Percentiles rank a stretch among this genome's conserved stretches.
Conservation (phyloP, 2,329 filamentous ascomycete species). For the Colletotrichum lentis region DNA sequence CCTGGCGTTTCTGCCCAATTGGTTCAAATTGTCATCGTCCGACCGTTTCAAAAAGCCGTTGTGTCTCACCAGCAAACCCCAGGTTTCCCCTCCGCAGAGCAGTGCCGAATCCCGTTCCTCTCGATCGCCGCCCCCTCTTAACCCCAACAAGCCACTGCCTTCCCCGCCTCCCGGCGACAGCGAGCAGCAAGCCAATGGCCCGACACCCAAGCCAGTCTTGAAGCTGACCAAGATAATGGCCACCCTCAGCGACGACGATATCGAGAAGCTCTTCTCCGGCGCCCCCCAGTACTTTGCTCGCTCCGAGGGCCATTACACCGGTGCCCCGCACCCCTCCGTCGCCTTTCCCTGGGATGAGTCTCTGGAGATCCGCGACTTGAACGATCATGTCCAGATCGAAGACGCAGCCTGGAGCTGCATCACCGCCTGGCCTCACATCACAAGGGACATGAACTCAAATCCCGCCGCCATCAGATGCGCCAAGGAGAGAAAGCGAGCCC, state of each 20-base stretch:
- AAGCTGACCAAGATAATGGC: conserved; percentile 67
- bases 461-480: conserved; percentile 53
- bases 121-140: conserved; percentile 47
- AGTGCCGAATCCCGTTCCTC: conserved; percentile 37
- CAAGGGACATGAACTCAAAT: conserved; percentile 58
- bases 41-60: conserved; percentile 37
- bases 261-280: conserved; percentile 78
- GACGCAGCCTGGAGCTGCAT: conserved; percentile 69
- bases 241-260: conserved; percentile 64
- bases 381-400: conserved; percentile 70
- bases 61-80: conserved; percentile 38
- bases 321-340: conserved; percentile 68
- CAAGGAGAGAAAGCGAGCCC: conserved; percentile 58
- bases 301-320: conserved; percentile 66
- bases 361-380: conserved; percentile 68
- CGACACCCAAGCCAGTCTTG: conserved; percentile 55
- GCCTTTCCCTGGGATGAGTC: conserved; percentile 74
- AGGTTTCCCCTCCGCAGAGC: conserved; percentile 38
- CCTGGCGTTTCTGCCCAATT: conserved; percentile 16
- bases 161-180: conserved; percentile 58
- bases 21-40: conserved; percentile 12
- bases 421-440: conserved; percentile 71
- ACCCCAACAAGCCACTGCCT: conserved; percentile 66
- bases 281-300: conserved; percentile 75
- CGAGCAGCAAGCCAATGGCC: conserved; percentile 53